These are phyloP conservation scores for Neopestalotiopsis clavispora DNA, from an alignment of 2,329 filamentous ascomycete species.

Conservation along the genomic window DNA sequence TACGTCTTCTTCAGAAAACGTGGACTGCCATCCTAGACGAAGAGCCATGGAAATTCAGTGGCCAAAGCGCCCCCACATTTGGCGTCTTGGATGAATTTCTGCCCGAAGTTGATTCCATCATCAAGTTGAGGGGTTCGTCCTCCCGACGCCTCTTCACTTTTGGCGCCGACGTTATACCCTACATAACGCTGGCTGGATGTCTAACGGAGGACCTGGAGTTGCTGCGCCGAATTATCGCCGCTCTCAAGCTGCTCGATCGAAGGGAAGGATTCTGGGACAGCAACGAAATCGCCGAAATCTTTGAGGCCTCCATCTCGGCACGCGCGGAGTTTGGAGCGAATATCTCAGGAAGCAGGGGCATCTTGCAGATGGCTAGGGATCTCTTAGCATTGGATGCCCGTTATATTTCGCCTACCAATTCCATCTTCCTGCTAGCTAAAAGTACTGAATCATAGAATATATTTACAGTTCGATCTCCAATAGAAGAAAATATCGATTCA, in stretches of 20 bases:
- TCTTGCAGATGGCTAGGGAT: background rate
- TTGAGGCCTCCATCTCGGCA: conserved; percentile 2
- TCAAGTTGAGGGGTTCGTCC: background rate
- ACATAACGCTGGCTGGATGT: background rate
- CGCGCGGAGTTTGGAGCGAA: background rate
- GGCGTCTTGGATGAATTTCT: background rate
- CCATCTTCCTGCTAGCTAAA: background rate
- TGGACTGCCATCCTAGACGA: conserved; percentile 7
- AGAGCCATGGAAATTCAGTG: background rate
- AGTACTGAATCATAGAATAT: background rate
- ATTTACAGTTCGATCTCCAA: background rate
- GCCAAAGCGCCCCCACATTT: too few relatives aligned
- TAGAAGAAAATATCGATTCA: background rate
- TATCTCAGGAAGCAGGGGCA: background rate
- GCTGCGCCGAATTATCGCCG: background rate
- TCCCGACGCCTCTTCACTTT: background rate
- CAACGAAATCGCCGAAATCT: conserved; percentile 1
- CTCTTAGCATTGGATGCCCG: background rate
- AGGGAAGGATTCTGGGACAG: conserved; percentile 5
- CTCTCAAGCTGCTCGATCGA: background rate
- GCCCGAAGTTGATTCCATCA: conserved; percentile 1
- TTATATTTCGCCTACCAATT: background rate
- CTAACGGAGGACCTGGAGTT: conserved; percentile 1
- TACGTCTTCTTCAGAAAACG: conserved; percentile 1
- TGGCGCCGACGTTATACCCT: conserved; percentile 4